Conservation (phyloP, 228 moss, liverwort and hornwort species). For the Sphagnum magellanicum region DNA sequence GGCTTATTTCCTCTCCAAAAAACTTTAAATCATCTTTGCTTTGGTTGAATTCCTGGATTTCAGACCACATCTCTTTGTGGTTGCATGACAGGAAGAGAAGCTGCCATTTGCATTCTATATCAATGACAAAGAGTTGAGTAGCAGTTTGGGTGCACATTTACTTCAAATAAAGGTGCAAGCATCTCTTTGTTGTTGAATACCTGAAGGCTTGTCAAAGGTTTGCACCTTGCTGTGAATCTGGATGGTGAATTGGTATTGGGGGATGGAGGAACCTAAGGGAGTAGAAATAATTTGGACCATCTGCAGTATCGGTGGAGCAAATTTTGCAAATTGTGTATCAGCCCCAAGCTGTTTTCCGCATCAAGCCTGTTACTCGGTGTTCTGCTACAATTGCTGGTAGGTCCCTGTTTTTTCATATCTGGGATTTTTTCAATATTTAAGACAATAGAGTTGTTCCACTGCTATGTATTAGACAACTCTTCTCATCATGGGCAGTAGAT, state of each 20-base stretch:
- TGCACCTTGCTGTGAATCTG: no score
- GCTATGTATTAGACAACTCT: no score
- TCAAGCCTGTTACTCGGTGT: slow-evolving; percentile 92
- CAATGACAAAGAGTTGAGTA: slow-evolving; percentile 72
- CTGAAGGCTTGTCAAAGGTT: no score
- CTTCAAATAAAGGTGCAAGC: slow-evolving; percentile 52
- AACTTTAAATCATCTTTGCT: not conserved
- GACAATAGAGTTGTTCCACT: no score
- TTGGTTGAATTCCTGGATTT: not conserved
- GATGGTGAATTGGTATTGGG: no score
- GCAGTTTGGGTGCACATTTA: slow-evolving; percentile 72
- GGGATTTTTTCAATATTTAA: not conserved
- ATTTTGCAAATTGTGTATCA: slow-evolving; percentile 84
- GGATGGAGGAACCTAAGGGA: no score
- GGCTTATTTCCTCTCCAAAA: no score
- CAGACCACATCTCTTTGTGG: not conserved
- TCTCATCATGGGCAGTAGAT: no score
- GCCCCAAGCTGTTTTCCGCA: slow-evolving; percentile 92
- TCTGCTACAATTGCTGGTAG: slow-evolving; percentile 92
- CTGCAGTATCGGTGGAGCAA: slow-evolving; percentile 88
- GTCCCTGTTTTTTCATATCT: not conserved
- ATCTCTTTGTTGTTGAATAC: not conserved
- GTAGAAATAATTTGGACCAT: no score
- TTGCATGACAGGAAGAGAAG: slow-evolving; percentile 60
- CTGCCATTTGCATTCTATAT: slow-evolving; percentile 86